Evolutionary conservation across 148 eudicot species (phyloP).

Genomic region (Salicornia ramosissima): DNA sequence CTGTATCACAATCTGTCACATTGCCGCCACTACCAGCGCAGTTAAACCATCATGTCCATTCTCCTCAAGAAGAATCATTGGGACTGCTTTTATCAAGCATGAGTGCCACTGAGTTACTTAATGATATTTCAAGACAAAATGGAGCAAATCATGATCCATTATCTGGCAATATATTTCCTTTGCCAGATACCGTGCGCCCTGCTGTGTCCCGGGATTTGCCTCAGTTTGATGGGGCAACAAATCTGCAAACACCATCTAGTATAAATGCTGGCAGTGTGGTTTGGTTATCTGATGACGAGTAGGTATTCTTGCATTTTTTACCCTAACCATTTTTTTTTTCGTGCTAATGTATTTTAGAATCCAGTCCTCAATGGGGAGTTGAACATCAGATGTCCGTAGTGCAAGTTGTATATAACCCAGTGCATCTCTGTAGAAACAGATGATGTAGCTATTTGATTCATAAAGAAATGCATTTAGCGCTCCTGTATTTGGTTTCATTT

Average conservation of each 20-base stretch:
- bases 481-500: too few relatives aligned
- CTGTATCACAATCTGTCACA: constrained; percentile 12
- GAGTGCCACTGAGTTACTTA: constrained; percentile 27
- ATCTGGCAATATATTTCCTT: neutral
- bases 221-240: constrained; percentile 20
- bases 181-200: constrained; percentile 18
- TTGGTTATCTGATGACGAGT: constrained; percentile 66
- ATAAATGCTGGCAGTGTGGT: constrained; percentile 29
- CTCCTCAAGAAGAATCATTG: constrained; percentile 16
- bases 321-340: neutral
- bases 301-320: neutral
- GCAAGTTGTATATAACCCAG: constrained; percentile 5
- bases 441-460: constrained; percentile 6
- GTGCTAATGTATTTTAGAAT: neutral
- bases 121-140: constrained; percentile 22
- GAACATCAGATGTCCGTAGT: neutral
- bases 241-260: constrained; percentile 16
- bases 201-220: constrained; percentile 25
- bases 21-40: neutral
- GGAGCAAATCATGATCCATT: neutral
- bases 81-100: constrained; percentile 1
- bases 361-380: neutral
- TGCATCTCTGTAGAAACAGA: constrained; percentile 1
- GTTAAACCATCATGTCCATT: constrained; percentile 8
- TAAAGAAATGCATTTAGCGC: neutral